Evolutionary conservation across 169 alveolate species (phyloP).

Genomic region (Eimeria necatrix): DNA sequence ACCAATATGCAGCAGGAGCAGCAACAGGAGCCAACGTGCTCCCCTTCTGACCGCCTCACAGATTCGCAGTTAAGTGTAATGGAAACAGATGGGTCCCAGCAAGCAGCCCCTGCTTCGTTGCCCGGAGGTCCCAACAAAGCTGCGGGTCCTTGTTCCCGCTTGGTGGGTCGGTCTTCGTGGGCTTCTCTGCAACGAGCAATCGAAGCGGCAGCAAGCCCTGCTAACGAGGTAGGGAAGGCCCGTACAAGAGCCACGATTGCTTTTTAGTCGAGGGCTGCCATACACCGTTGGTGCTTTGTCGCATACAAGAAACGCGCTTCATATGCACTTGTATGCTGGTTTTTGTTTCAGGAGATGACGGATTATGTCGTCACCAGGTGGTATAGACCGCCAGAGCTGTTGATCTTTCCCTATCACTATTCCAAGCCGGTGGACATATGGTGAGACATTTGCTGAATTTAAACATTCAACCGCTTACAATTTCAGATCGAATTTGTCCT

Average conservation of each 20-base stretch:
- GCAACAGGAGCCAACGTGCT: neutral
- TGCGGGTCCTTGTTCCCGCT: neutral
- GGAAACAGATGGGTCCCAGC: neutral
- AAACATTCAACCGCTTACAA: too few species aligned
- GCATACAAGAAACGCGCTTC: neutral
- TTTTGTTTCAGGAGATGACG: constrained; percentile 59
- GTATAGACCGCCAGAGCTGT: constrained; percentile 97
- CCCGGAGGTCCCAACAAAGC: neutral
- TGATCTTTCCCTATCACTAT: constrained; percentile 91
- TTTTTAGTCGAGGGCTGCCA: too few species aligned
- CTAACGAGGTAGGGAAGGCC: neutral
- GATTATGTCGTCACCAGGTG: constrained; percentile 92
- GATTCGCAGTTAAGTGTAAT: neutral
- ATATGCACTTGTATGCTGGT: neutral
- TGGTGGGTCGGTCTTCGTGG: neutral
- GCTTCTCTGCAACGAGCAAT: constrained; percentile 8
- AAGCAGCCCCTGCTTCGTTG: neutral
- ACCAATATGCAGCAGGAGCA: neutral
- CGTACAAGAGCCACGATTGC: too few species aligned
- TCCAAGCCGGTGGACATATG: constrained; percentile 96
- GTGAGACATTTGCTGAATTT: constrained; percentile 64
- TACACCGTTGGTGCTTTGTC: neutral
- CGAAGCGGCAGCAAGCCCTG: neutral
- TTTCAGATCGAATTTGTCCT: neutral
- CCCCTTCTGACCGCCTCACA: neutral